These are phyloP conservation scores for Eimeria praecox DNA, from an alignment of 169 alveolate species.

Conservation along the genomic window DNA sequence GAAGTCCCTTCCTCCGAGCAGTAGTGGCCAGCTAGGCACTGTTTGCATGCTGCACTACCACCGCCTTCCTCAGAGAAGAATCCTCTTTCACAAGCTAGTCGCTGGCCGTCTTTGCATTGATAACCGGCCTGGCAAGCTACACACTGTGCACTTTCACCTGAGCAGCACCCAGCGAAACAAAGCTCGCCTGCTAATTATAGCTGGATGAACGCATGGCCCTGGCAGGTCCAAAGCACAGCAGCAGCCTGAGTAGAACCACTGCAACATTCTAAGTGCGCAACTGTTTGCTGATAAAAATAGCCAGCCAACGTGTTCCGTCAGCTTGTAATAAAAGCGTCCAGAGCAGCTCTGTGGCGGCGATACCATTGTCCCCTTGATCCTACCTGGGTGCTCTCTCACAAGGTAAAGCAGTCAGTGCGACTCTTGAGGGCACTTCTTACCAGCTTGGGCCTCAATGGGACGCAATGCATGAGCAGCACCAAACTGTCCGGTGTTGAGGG, in stretches of 20 bases:
- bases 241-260: neutral
- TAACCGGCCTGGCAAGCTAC: slow-evolving; percentile 40
- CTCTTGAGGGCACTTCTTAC: neutral
- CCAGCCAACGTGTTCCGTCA: neutral
- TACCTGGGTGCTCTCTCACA: neutral
- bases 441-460: slow-evolving; percentile 42
- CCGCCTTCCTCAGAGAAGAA: neutral
- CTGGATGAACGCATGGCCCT: neutral
- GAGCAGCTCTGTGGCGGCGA: neutral
- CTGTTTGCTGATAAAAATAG: neutral
- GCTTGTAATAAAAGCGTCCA: neutral
- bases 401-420: neutral
- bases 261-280: neutral
- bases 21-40: slow-evolving; percentile 52
- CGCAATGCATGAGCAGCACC: slow-evolving; percentile 53
- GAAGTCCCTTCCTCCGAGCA: slow-evolving; percentile 60
- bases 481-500: slow-evolving; percentile 45
- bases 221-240: neutral
- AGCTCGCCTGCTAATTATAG: neutral
- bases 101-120: slow-evolving; percentile 30
- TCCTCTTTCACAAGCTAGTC: slow-evolving; percentile 30
- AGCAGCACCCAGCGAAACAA: neutral
- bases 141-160: slow-evolving; percentile 55
- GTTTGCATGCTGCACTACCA: neutral
- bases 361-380: neutral